A percentile compares a stretch with the other conserved stretches of the same genome.
Conservation (phyloP, 116 monocot species). For the Cymodocea nodosa region DNA sequence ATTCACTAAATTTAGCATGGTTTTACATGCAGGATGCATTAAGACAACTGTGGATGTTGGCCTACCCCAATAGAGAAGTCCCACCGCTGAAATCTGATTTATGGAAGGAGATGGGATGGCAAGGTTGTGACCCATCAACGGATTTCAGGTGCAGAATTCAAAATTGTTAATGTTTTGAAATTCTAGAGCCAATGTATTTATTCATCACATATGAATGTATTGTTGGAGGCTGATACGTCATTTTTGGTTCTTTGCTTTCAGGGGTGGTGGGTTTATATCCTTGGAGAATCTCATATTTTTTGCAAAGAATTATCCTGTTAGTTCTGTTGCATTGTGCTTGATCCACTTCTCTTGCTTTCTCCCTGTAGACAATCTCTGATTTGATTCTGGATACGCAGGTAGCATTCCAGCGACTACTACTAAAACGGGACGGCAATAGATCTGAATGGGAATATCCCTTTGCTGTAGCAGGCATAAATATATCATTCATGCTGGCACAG, state of each 20-base stretch:
- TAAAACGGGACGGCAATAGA: slow-evolving; percentile 59
- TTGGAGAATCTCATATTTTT: slow-evolving; percentile 96
- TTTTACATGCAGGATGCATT: slow-evolving; percentile 54
- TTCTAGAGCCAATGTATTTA: not conserved
- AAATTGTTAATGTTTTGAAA: not conserved
- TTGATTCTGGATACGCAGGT: slow-evolving; percentile 26
- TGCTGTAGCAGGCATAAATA: slow-evolving; percentile 86
- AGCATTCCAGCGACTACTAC: slow-evolving; percentile 60
- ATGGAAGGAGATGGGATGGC: slow-evolving; percentile 99
- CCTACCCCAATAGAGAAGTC: slow-evolving; percentile 66
- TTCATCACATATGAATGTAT: too few relatives aligned
- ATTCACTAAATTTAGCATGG: not conserved
- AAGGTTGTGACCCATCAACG: slow-evolving; percentile 87
- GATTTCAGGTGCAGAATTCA: slow-evolving; percentile 66
- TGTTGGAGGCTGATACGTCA: not conserved
- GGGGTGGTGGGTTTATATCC: slow-evolving; percentile 90
- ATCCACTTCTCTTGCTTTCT: not conserved
- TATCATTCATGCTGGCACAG: slow-evolving; percentile 85
- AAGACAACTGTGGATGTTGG: slow-evolving; percentile 73
- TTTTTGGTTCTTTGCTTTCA: slow-evolving; percentile 16
- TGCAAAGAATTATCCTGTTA: slow-evolving; percentile 75
- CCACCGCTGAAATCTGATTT: slow-evolving; percentile 84
- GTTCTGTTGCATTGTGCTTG: not conserved
- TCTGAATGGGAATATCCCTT: slow-evolving; percentile 99
- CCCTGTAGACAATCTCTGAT: not conserved